Evolutionary conservation across 208 protist species (phyloP).

Genomic region (Trypanosoma caninum): DNA sequence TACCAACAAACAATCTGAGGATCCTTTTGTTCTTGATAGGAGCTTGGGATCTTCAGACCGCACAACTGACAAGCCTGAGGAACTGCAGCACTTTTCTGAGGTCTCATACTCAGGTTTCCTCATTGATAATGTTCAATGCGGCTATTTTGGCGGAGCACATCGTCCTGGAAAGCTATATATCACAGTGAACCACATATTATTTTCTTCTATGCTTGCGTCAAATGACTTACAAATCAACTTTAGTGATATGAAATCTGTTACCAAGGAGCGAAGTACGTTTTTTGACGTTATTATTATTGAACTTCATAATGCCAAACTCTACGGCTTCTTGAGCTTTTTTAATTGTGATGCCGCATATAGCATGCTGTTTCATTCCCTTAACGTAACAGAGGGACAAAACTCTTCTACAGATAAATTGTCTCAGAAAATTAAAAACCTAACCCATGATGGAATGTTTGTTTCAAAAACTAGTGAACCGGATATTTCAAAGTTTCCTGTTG

Average conservation of each 20-base stretch:
- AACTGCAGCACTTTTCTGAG: conserved; percentile 33
- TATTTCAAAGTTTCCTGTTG: conserved; percentile 39
- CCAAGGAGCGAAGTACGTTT: conserved; percentile 59
- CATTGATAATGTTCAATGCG: conserved; percentile 48
- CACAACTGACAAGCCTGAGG: conserved; percentile 17
- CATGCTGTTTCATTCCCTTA: conserved; percentile 25
- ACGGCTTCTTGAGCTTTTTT: conserved; percentile 56
- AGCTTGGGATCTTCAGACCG: not conserved
- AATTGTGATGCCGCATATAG: conserved; percentile 49
- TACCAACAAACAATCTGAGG: too few species aligned
- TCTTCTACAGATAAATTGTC: not conserved
- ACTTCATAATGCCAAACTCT: conserved; percentile 24
- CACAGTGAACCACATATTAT: conserved; percentile 47
- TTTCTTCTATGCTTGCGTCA: conserved; percentile 50
- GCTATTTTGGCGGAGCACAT: conserved; percentile 45
- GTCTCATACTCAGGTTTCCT: conserved; percentile 35
- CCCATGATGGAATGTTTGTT: conserved; percentile 24
- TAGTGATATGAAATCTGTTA: conserved; percentile 33
- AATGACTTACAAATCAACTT: conserved; percentile 39
- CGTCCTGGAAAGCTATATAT: conserved; percentile 53
- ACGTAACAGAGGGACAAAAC: conserved; percentile 12
- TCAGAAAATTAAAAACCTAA: not conserved
- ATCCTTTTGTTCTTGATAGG: too few species aligned
- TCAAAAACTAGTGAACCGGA: conserved; percentile 41
- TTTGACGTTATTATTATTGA: conserved; percentile 46